phyloP scores from a whole-genome alignment of 176 grass and related monocot genomes.

The Coix lacrymajobi region DNA sequence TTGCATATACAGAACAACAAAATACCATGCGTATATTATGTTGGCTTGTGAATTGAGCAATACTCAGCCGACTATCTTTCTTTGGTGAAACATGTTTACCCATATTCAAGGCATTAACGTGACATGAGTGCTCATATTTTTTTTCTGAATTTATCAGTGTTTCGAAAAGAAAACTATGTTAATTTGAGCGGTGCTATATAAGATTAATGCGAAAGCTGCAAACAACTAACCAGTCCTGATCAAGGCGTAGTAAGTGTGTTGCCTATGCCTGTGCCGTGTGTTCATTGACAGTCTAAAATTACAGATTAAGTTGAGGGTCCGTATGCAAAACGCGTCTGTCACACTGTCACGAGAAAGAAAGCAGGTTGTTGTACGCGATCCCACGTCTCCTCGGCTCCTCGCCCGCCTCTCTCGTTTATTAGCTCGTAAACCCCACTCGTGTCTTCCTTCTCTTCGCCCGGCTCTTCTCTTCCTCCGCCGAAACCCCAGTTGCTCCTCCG shows the following conservation, averaged over 20 bases:
- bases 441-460: background rate
- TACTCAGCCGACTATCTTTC: too few relatives aligned
- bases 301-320: background rate
- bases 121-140: too few relatives aligned
- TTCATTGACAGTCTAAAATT: background rate
- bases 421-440: background rate
- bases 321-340: background rate
- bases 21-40: too few relatives aligned
- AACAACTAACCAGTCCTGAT: background rate
- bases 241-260: background rate
- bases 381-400: background rate
- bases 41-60: too few relatives aligned
- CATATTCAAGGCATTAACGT: too few relatives aligned
- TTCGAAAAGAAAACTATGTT: background rate
- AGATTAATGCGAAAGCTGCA: background rate
- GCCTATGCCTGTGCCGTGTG: background rate
- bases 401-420: background rate
- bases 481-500: conserved; percentile 1
- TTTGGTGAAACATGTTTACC: too few relatives aligned
- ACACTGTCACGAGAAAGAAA: background rate
- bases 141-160: too few relatives aligned
- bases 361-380: conserved; percentile 6
- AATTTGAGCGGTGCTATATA: background rate
- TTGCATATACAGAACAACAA: too few relatives aligned
- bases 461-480: background rate